phyloP scores from a whole-genome alignment of 805 yeast species.

The Yarrowia hollandica region DNA sequence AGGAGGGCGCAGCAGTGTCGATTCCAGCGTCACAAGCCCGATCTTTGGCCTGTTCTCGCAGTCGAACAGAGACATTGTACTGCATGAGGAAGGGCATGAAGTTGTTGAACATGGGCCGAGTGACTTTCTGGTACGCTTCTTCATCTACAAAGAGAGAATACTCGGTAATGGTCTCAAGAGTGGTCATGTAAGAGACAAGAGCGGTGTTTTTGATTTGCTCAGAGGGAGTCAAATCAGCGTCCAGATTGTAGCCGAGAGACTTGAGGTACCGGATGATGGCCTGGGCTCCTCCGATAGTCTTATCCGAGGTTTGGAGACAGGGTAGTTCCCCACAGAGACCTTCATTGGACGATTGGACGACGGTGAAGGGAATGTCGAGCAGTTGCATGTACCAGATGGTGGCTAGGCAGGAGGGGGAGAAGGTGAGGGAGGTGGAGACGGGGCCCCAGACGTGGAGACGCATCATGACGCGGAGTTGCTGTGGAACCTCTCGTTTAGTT shows the following conservation, averaged over 20 bases:
- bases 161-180: constrained; percentile 25
- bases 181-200: constrained; percentile 31
- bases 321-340: constrained; percentile 33
- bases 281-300: constrained; percentile 29
- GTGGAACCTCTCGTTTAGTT: too few species aligned
- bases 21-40: constrained; percentile 13
- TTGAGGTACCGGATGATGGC: constrained; percentile 34
- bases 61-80: constrained; percentile 43
- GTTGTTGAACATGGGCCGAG: constrained; percentile 37
- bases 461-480: not conserved
- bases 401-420: constrained; percentile 39
- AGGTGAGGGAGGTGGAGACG: constrained; percentile 31
- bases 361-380: constrained; percentile 5
- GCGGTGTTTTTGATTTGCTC: constrained; percentile 5
- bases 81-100: constrained; percentile 31
- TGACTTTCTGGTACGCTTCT: constrained; percentile 37
- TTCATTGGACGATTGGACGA: constrained; percentile 35
- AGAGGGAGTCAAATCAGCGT: not conserved
- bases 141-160: constrained; percentile 34
- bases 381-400: constrained; percentile 34
- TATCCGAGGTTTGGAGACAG: constrained; percentile 30
- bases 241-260: constrained; percentile 5
- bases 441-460: constrained; percentile 37
- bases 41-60: constrained; percentile 49
- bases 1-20: constrained; percentile 12